Conservation (phyloP, 805 yeast genomes). For the Sungouiozyma intestinalis region DNA sequence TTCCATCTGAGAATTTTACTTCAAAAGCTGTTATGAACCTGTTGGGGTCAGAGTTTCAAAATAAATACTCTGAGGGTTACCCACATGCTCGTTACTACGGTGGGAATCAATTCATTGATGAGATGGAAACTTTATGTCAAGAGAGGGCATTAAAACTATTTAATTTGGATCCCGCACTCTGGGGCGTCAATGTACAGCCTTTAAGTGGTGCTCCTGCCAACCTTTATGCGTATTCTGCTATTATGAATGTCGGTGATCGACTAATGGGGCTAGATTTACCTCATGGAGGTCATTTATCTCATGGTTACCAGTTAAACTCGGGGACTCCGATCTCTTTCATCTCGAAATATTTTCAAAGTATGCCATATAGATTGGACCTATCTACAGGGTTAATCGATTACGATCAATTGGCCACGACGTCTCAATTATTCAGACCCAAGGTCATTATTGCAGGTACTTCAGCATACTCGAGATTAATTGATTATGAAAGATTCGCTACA, state of each 20-base stretch:
- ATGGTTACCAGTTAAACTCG: conserved; percentile 87
- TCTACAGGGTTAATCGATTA: conserved; percentile 87
- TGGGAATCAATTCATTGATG: conserved; percentile 91
- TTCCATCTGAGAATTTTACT: conserved; percentile 94
- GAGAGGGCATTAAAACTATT: conserved; percentile 84
- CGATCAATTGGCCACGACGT: conserved; percentile 74
- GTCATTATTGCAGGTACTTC: conserved; percentile 94
- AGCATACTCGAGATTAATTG: conserved; percentile 85
- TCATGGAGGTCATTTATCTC: conserved; percentile 96
- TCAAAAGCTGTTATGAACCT: conserved; percentile 90
- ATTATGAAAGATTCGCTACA: conserved; percentile 80
- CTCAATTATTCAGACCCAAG: conserved; percentile 86
- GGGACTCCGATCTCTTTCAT: conserved; percentile 78
- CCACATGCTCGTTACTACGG: conserved; percentile 98
- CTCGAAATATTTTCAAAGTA: conserved; percentile 91
- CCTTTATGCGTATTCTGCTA: conserved; percentile 81
- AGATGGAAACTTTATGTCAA: conserved; percentile 84
- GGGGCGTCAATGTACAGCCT: conserved; percentile 98
- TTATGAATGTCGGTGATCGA: conserved; percentile 83
- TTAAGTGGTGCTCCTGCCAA: conserved; percentile 96
- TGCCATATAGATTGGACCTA: conserved; percentile 90
- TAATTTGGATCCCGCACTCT: conserved; percentile 58
- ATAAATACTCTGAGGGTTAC: conserved; percentile 96
- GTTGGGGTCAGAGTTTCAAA: conserved; percentile 92
- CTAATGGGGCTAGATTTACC: conserved; percentile 97